Percentiles rank a stretch among this genome's conserved stretches.
These are phyloP conservation scores for Globisporangium splendens DNA, from an alignment of 352 stramenopile genomes.

Conservation along the genomic window DNA sequence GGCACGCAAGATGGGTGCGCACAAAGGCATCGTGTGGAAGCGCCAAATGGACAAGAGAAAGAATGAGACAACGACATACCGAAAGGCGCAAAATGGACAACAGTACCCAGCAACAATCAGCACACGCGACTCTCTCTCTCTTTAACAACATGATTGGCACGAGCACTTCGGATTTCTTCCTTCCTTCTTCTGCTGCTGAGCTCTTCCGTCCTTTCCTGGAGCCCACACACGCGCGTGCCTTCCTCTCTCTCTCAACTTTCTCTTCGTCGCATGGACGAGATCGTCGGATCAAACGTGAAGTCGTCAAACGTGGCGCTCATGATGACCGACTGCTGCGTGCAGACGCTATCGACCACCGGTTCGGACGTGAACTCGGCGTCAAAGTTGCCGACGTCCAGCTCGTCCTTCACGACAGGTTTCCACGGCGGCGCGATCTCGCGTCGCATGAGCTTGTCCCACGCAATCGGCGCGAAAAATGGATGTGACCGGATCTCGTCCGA, in stretches of 20 bases:
- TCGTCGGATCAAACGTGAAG: slow-evolving; percentile 75
- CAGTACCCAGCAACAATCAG: too few relatives aligned
- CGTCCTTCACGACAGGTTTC: slow-evolving; percentile 58
- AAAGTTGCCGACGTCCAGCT: slow-evolving; percentile 79
- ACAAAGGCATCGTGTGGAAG: too few relatives aligned
- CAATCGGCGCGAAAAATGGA: slow-evolving; percentile 81
- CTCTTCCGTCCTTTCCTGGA: too few relatives aligned
- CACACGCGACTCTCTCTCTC: too few relatives aligned
- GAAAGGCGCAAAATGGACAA: too few relatives aligned
- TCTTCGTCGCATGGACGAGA: slow-evolving; percentile 41
- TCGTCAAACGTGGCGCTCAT: slow-evolving; percentile 64
- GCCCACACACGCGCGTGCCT: too few relatives aligned
- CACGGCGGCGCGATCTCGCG: slow-evolving; percentile 57
- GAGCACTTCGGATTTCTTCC: too few relatives aligned
- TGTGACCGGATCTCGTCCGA: slow-evolving; percentile 73
- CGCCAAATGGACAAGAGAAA: too few relatives aligned
- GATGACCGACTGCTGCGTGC: slow-evolving; percentile 58
- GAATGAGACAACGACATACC: too few relatives aligned
- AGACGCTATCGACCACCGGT: slow-evolving; percentile 71
- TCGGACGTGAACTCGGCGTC: slow-evolving; percentile 73
- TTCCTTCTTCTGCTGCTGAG: too few relatives aligned
- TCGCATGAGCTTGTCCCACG: slow-evolving; percentile 77
- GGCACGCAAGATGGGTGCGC: too few relatives aligned
- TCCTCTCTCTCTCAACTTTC: slow-evolving; percentile 1
- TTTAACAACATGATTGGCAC: too few relatives aligned